Base-by-base conservation (phyloP, 2,329 filamentous ascomycete species). In the Aspergillus ustus region DNA sequence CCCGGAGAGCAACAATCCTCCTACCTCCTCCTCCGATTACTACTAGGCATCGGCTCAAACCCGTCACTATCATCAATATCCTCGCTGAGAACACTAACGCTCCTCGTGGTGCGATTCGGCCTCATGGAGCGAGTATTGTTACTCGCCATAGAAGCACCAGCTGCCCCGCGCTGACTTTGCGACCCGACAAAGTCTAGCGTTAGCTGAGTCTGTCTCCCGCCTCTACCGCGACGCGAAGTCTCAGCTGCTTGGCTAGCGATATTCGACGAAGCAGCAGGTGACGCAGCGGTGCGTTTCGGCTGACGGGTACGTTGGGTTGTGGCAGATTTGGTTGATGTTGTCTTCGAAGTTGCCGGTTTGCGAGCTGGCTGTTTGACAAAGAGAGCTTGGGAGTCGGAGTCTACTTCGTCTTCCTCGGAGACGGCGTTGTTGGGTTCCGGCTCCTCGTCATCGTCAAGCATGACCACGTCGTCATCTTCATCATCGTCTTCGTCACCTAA, bases 61-160 rank as follows among this genome's bases (percentile, higher is more conserved):
- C 78, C 80, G 71, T 82, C 80, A 55, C 77, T 76, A 52, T 78
- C 76, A 56, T 79, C 77, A 37, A 78, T 73, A 61, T 77, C 76
- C 52, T 78, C 78, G 55, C 77, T 79, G 11, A 77, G 61, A 8
- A 74, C 70, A 60, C 74, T 77, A n/a, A 72, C 62, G 20, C 68
- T 72, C 43, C 73, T 74, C 48, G 69, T 77, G 40, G 73, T 67
- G 31, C 74, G 70, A 46, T 64, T 72, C 37, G 74, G 68, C 49
- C 71, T 68, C 58, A 69, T 63, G 5, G 62, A 57, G 11, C 53
- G 19, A 0, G 54, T 53, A 4, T 57, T 58, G 13, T 49, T 58
- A 50, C 59, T 57, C n/a, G 52, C 59, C 28, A 53, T n/a, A 6
- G 46, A 62, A 34, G 55, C 61, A 15, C 66, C 70, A 22, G 70